A percentile compares a stretch with the other conserved stretches of the same genome.
Evolutionary conservation across 1,284 basidiomycete species (phyloP).

Genomic region (Retiboletus flavoniger): DNA sequence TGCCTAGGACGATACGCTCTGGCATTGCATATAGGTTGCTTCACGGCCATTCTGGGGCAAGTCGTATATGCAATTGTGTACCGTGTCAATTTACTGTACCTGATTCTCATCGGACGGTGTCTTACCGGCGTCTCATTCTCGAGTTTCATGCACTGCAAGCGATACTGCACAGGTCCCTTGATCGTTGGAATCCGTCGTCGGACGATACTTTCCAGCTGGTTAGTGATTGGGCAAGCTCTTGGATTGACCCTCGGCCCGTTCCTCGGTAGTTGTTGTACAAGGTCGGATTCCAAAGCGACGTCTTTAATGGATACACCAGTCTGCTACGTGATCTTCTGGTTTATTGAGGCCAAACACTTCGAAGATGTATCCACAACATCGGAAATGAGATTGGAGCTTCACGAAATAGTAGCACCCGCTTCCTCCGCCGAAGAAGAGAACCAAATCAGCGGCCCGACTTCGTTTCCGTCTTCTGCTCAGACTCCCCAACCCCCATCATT

Average conservation of each 20-base stretch:
- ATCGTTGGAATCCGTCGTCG: conserved; percentile 64
- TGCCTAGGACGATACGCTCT: conserved; percentile 52
- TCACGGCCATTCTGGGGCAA: conserved; percentile 42
- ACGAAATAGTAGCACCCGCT: conserved; percentile 1
- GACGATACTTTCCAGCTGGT: conserved; percentile 61
- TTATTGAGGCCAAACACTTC: conserved; percentile 43
- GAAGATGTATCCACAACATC: conserved; percentile 46
- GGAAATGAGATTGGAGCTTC: conserved; percentile 14
- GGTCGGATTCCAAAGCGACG: conserved; percentile 47
- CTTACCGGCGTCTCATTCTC: conserved; percentile 46
- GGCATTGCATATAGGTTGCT: conserved; percentile 46
- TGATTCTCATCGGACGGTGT: conserved; percentile 48
- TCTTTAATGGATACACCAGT: conserved; percentile 65
- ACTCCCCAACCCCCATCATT: not conserved
- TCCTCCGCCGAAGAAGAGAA: conserved; percentile 8
- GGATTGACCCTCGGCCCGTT: conserved; percentile 69
- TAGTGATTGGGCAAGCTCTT: conserved; percentile 61
- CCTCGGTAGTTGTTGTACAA: conserved; percentile 62
- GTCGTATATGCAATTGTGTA: conserved; percentile 48
- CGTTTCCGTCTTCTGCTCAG: not conserved
- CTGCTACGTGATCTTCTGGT: conserved; percentile 58
- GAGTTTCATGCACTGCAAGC: conserved; percentile 54
- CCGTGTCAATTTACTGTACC: conserved; percentile 44
- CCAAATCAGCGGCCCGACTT: not conserved
- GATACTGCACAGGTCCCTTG: conserved; percentile 63